Evolutionary conservation across 164 flowering plant genomes (phyloP), one percentile per base, ranked within the genome.

Genomic region (Protea cynaroides): DNA sequence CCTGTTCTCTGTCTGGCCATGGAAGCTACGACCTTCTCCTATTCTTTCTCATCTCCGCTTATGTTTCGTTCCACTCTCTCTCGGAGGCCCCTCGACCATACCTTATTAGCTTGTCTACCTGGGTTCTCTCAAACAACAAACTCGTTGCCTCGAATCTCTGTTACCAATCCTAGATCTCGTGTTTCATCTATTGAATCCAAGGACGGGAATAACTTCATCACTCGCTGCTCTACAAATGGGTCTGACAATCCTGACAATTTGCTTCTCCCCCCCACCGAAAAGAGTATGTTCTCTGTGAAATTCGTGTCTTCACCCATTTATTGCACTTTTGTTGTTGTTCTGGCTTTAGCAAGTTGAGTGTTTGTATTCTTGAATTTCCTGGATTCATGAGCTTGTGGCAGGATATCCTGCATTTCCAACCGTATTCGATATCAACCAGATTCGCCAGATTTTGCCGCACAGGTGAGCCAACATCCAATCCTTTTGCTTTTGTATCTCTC

Each of bases 371-470:
- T 49, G 52, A 49, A 49, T 49, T 12, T 61, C 52, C 18, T n/a
- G 57, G 17, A 40, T 40, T 18, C 47, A 10, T 21, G 56, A n/a
- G 18, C 34, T 25, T 56, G 61, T 62, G 46, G 23, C 83, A 92
- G 96, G 72, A 59, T 85, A 64, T 69, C 72, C 83, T 81, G 79
- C 98, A n/a, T n/a, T n/a, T n/a, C n/a, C 97, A 0, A 76, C 96
- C 5, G 93, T 91, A 14, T 70, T 91, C 78, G 98, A 86, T 56
- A 84, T 94, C 50, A 87, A 89, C 60, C 84, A 87, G 73, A 86
- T 94, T 70, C 87, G 96, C 3, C 86, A 87, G 19, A 86, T 91
- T 66, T 77, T 94, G 76, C 97, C 97, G 7, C 96, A 88, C 71
- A 73, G 97, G 98, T 92, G 22, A 67, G 79, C 55, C 4, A 22